Evolutionary conservation across 305 asterid species (phyloP), one percentile per base, ranked within the genome.

Genomic region (Fraxinus dipetala): DNA sequence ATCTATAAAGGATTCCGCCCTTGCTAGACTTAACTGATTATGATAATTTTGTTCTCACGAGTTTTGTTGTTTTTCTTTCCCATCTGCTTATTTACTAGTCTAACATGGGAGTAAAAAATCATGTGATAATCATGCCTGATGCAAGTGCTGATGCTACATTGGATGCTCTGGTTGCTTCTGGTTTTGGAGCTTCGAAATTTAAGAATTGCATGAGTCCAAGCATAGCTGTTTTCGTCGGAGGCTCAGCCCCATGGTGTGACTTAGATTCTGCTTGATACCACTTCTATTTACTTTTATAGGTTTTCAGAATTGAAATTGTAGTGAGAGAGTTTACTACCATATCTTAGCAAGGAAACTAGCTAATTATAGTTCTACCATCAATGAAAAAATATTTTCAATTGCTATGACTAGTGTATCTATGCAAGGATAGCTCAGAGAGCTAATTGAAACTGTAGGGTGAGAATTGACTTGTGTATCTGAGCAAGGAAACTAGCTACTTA

Each of bases 41-140:
- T 65, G 72, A 38, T 1, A 34, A 0, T 72, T 54, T 74, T 6
- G 1, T 63, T 28, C 81, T 63, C 65, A 72, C 38, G 16, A 26
- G 9, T 32, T 72, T 63, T 16, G 38, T 34, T 73, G 14, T 11
- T 32, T 28, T 51, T 48, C 35, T 8, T 14, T 22, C 14, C 56
- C 14, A 31, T 43, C 22, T 76, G 54, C 31, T 6, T 63, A 26
- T 51, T 40, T 14, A 28, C 74, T 81, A 85, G 88, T 85, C 84
- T 59, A 82, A 80, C 77, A 79, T 79, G 24, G 85, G 82, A 82
- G 84, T 45, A 26, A 85, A 85, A 79, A 79, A 70, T 59, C 84
- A 85, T 73, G 82, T 80, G 22, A 36, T 85, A 43, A 26, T 85
- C 72, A 82, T 85, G 88, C 88, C 86, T 38, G 88, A 85, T 76